A percentile compares a stretch with the other conserved stretches of the same genome.
Evolutionary conservation across 2,329 filamentous ascomycete species (phyloP).

Genomic region (Fusarium sterilihyphosum): DNA sequence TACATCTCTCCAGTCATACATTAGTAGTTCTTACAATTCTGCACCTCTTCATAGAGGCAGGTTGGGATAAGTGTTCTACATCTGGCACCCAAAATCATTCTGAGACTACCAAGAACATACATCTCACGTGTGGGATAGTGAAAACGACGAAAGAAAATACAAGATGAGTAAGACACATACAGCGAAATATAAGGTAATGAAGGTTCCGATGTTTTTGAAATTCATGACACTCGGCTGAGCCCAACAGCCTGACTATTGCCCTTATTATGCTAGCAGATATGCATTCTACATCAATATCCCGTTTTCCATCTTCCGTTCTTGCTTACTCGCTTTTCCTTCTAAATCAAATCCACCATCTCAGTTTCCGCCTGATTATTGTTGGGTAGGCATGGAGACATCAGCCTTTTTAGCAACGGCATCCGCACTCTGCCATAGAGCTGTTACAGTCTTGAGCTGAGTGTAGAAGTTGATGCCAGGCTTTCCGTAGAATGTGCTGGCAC

Average conservation of each 20-base stretch:
- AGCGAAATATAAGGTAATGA: background rate
- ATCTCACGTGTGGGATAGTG: background rate
- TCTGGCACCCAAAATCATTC: background rate
- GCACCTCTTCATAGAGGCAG: background rate
- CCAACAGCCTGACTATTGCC: background rate
- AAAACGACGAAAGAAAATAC: background rate
- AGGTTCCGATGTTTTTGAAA: slow-evolving; percentile 23
- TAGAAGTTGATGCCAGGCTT: slow-evolving; percentile 93
- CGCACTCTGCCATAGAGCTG: slow-evolving; percentile 85
- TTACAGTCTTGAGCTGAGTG: slow-evolving; percentile 98
- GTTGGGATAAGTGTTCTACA: background rate
- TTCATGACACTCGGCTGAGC: slow-evolving; percentile 11
- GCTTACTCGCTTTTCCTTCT: background rate
- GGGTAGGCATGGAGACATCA: slow-evolving; percentile 84
- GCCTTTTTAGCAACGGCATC: slow-evolving; percentile 89
- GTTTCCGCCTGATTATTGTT: slow-evolving; percentile 41
- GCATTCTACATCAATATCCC: slow-evolving; percentile 1
- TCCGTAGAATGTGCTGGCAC: slow-evolving; percentile 94
- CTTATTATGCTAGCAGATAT: slow-evolving; percentile 19
- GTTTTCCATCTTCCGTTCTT: slow-evolving; percentile 12
- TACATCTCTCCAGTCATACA: background rate
- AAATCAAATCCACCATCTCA: background rate
- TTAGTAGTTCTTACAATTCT: background rate
- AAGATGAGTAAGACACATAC: background rate
- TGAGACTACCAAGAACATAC: background rate